These are phyloP conservation scores for Plasmodium inui DNA, from an alignment of 169 alveolate species.

Conservation along the genomic window DNA sequence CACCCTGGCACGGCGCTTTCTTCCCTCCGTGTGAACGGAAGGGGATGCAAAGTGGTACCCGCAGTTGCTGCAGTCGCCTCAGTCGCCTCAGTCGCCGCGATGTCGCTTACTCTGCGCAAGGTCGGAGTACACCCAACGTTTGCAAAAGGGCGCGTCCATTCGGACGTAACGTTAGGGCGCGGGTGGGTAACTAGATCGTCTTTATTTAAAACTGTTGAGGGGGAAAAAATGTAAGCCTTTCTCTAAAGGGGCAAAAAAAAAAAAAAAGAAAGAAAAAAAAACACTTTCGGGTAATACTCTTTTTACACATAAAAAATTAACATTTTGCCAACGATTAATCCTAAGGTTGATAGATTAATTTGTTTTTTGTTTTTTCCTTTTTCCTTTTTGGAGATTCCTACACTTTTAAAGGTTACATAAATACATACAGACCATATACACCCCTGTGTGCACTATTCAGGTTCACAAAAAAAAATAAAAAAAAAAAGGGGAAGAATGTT, in stretches of 20 bases:
- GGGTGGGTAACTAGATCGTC: not conserved
- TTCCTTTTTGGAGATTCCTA: not conserved
- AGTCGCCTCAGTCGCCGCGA: not conserved
- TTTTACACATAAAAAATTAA: slow-evolving; percentile 2
- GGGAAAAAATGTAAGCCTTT: not conserved
- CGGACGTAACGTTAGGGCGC: not conserved
- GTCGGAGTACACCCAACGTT: not conserved
- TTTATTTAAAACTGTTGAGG: slow-evolving; percentile 1
- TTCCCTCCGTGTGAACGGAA: not conserved
- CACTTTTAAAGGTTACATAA: not conserved
- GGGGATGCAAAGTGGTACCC: not conserved
- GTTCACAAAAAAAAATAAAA: not conserved
- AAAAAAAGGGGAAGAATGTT: not conserved
- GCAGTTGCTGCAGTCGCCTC: no score
- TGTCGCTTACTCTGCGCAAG: not conserved
- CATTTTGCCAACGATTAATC: not conserved
- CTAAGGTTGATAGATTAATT: not conserved
- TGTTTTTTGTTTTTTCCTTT: not conserved
- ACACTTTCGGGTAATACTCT: slow-evolving; percentile 17
- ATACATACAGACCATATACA: not conserved
- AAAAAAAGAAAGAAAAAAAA: not conserved
- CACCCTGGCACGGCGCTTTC: not conserved
- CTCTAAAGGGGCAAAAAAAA: not conserved
- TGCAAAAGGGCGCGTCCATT: not conserved
- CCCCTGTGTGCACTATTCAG: not conserved